Percentiles rank a stretch among this genome's conserved stretches.
Evolutionary conservation across 2,329 filamentous ascomycete genomes (phyloP).

Genomic region (Bertia moriformis): DNA sequence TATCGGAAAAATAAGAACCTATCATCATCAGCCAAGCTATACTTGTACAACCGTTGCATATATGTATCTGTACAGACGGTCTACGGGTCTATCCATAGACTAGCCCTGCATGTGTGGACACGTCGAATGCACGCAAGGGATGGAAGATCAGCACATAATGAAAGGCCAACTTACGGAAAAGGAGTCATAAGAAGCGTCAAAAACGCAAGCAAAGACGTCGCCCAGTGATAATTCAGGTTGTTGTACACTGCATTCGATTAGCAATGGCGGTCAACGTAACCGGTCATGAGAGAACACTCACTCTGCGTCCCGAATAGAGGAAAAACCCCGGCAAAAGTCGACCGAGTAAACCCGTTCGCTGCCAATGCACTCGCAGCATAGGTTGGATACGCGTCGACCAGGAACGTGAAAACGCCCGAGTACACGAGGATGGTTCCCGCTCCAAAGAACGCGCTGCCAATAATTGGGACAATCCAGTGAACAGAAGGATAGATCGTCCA

Average conservation of each 20-base stretch:
- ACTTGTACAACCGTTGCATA: conserved; percentile 2
- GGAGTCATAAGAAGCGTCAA: conserved; percentile 24
- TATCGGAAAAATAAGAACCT: conserved; percentile 27
- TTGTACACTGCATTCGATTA: conserved; percentile 22
- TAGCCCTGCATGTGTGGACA: conserved; percentile 4
- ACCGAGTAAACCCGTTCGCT: conserved; percentile 69
- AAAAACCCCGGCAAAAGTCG: conserved; percentile 52
- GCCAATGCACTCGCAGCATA: conserved; percentile 69
- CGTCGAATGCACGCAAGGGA: too few species aligned
- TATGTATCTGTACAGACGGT: conserved; percentile 4
- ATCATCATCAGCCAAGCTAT: too few species aligned
- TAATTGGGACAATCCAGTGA: conserved; percentile 64
- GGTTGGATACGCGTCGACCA: conserved; percentile 65
- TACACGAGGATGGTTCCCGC: conserved; percentile 63
- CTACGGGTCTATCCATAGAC: too few species aligned
- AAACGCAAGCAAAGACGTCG: conserved; percentile 24
- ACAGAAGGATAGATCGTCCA: conserved; percentile 67
- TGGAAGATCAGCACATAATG: too few species aligned
- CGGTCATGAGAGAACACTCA: not conserved
- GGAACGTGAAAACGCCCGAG: conserved; percentile 74
- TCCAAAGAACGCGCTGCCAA: conserved; percentile 59
- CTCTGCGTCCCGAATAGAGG: not conserved
- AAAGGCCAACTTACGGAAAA: conserved; percentile 21
- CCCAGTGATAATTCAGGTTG: conserved; percentile 27
- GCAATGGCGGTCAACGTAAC: not conserved